Conservation (phyloP, 78 protist genomes). For the Dictyostelium discoideum region dicty_2.7 NC_007088.5:7920001-7920500, state of each 20-base stretch:
- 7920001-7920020: neutral
- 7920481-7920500: no score
- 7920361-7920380: slow-evolving; percentile 13
- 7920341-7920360: slow-evolving; percentile 9
- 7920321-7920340: neutral
- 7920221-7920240: neutral
- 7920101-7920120: neutral
- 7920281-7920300: neutral
- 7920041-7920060: neutral
- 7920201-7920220: neutral
- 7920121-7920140: neutral
- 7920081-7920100: neutral
- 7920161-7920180: slow-evolving; percentile 9
- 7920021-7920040: neutral
- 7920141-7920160: neutral
- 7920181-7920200: neutral
- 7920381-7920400: neutral
- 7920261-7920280: slow-evolving; percentile 5
- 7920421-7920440: neutral
- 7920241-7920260: neutral
- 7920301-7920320: neutral
- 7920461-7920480: neutral
- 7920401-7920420: neutral
- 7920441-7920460: neutral
- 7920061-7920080: neutral